Conservation (phyloP, 495 filamentous ascomycete genomes). For the Echria macrotheca region DNA sequence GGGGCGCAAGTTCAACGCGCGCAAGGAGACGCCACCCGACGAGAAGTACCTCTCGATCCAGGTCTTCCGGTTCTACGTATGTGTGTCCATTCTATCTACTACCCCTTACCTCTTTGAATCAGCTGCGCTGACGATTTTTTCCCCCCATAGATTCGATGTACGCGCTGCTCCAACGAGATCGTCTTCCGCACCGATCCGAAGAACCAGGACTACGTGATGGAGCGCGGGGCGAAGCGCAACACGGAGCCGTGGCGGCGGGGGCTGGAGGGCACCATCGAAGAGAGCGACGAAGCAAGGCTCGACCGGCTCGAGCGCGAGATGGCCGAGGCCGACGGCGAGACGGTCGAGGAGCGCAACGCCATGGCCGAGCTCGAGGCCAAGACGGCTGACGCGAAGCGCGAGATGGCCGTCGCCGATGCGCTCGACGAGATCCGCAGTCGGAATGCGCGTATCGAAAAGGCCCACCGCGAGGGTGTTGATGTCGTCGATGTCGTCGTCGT, state of each 20-base stretch:
- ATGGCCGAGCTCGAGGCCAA: constrained; percentile 85
- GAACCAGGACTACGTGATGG: constrained; percentile 78
- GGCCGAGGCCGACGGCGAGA: constrained; percentile 55
- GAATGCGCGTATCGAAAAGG: constrained; percentile 80
- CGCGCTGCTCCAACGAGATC: constrained; percentile 82
- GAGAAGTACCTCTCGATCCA: constrained; percentile 86
- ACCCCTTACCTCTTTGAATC: too few species aligned
- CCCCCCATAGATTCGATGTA: constrained; percentile 97
- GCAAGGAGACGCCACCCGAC: constrained; percentile 80
- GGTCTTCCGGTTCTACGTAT: constrained; percentile 90
- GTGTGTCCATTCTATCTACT: too few species aligned
- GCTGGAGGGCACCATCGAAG: constrained; percentile 45
- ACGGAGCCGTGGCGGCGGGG: constrained; percentile 84
- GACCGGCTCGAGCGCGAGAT: constrained; percentile 76
- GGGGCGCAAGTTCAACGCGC: constrained; percentile 93
- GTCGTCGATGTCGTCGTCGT: constrained; percentile 39
- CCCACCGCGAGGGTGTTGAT: constrained; percentile 52
- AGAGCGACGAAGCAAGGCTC: constrained; percentile 84
- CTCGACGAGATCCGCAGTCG: constrained; percentile 89
- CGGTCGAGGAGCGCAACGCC: constrained; percentile 65
- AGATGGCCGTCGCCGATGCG: constrained; percentile 96
- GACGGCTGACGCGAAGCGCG: constrained; percentile 85
- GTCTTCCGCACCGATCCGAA: constrained; percentile 94
- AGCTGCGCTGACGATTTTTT: too few species aligned
- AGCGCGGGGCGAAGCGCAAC: constrained; percentile 76